phyloP scores from a whole-genome alignment of 192 early-diverging fungal genomes.

The Globomyces pollinis-pini region DNA sequence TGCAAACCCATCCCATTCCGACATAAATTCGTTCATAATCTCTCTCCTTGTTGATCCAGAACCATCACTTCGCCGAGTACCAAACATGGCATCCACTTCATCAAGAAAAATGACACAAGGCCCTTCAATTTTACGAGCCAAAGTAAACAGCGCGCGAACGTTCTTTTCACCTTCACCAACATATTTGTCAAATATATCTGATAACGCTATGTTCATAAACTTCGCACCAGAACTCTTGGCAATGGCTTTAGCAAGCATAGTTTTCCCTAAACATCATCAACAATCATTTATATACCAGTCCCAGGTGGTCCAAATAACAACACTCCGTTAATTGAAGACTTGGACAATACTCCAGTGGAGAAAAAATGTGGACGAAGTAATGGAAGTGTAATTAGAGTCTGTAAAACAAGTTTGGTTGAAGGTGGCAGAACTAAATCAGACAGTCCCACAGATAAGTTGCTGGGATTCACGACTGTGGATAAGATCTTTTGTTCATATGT shows the following conservation, averaged over 20 bases:
- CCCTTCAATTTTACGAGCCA: slow-evolving; percentile 73
- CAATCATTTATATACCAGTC: slow-evolving; percentile 25
- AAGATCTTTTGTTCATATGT: slow-evolving; percentile 71
- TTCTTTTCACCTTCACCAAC: slow-evolving; percentile 98
- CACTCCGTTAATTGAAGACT: slow-evolving; percentile 42
- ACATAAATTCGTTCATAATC: slow-evolving; percentile 94
- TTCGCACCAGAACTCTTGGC: slow-evolving; percentile 82
- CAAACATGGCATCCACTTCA: slow-evolving; percentile 89
- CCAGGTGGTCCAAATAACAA: slow-evolving; percentile 54
- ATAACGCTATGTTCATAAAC: slow-evolving; percentile 92
- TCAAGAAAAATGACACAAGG: slow-evolving; percentile 98
- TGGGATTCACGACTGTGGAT: slow-evolving; percentile 72
- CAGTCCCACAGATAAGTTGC: slow-evolving; percentile 54
- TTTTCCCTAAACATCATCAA: slow-evolving; percentile 39
- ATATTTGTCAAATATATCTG: slow-evolving; percentile 95
- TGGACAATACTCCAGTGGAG: slow-evolving; percentile 54
- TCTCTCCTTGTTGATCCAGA: slow-evolving; percentile 61
- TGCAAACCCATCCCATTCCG: slow-evolving; percentile 92
- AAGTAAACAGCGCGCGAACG: slow-evolving; percentile 83
- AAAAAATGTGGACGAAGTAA: slow-evolving; percentile 38
- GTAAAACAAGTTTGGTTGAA: slow-evolving; percentile 75
- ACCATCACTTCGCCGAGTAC: slow-evolving; percentile 51
- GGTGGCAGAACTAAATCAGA: slow-evolving; percentile 65
- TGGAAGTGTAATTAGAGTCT: slow-evolving; percentile 56
- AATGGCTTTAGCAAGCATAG: slow-evolving; percentile 46